A percentile compares a stretch with the other conserved stretches of the same genome.
phyloP scores from a whole-genome alignment of 164 flowering plant species.

The Aristolochia fimbriata region DNA sequence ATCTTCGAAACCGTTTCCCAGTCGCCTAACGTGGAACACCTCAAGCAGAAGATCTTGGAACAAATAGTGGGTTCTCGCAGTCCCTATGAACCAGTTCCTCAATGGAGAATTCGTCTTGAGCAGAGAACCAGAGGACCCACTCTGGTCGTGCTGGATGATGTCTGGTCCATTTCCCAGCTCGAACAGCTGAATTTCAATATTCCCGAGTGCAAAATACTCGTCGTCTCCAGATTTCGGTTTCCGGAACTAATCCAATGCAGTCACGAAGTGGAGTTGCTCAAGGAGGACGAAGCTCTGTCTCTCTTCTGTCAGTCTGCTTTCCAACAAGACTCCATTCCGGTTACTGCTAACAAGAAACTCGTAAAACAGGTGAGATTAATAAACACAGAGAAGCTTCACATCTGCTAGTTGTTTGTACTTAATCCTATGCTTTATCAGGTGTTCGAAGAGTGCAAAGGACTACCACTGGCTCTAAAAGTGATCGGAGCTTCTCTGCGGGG shows the following conservation, averaged over 20 bases:
- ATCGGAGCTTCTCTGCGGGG: conserved; percentile 67
- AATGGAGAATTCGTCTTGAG: conserved; percentile 20
- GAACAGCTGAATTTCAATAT: conserved; percentile 37
- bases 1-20: conserved; percentile 70
- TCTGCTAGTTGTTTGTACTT: neutral
- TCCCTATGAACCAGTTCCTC: conserved; percentile 17
- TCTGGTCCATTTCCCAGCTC: conserved; percentile 36
- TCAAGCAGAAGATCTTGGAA: conserved; percentile 34
- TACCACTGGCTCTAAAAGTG: conserved; percentile 80
- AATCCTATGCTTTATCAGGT: conserved; percentile 23
- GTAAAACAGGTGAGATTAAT: conserved; percentile 47
- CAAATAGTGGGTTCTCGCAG: conserved; percentile 24
- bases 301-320: conserved; percentile 62
- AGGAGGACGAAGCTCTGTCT: conserved; percentile 46
- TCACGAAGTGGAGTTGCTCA: conserved; percentile 46
- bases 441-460: conserved; percentile 62
- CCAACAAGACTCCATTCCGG: conserved; percentile 38
- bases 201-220: conserved; percentile 65
- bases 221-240: conserved; percentile 35
- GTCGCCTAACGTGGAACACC: conserved; percentile 53
- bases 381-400: neutral
- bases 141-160: conserved; percentile 70
- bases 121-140: conserved; percentile 9
- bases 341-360: conserved; percentile 26
- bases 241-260: conserved; percentile 17